phyloP scores from a whole-genome alignment of 108 stramenopile species.

The Cylindrotheca closterium region DNA sequence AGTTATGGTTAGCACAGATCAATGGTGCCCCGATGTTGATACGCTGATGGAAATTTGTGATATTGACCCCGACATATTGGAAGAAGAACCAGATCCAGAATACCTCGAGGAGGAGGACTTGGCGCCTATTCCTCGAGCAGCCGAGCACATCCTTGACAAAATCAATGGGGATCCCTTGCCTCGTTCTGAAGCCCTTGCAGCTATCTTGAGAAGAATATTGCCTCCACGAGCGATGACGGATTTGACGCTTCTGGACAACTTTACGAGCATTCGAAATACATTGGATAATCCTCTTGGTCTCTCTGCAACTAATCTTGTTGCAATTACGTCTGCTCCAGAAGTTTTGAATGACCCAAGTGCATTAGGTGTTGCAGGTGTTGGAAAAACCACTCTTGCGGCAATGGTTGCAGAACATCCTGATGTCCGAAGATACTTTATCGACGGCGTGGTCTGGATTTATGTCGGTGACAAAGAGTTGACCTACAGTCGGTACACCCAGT shows the following conservation, averaged over 20 bases:
- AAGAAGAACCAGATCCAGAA: slow-evolving; percentile 28
- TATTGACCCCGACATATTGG: slow-evolving; percentile 37
- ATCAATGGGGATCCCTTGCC: slow-evolving; percentile 49
- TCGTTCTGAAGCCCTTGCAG: slow-evolving; percentile 32
- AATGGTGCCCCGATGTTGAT: slow-evolving; percentile 64
- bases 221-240: slow-evolving; percentile 49
- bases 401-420: slow-evolving; percentile 65
- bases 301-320: slow-evolving; percentile 41
- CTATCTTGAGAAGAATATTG: slow-evolving; percentile 52
- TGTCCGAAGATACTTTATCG: slow-evolving; percentile 53
- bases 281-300: slow-evolving; percentile 41
- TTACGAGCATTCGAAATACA: slow-evolving; percentile 42
- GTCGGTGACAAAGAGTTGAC: slow-evolving; percentile 49
- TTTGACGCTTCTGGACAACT: slow-evolving; percentile 30
- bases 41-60: slow-evolving; percentile 52
- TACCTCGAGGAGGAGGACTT: slow-evolving; percentile 35
- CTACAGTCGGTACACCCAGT: slow-evolving; percentile 54
- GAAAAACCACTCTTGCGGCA: slow-evolving; percentile 76
- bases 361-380: slow-evolving; percentile 58
- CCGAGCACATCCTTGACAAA: slow-evolving; percentile 53
- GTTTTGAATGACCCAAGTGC: slow-evolving; percentile 30
- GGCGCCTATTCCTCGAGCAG: slow-evolving; percentile 44
- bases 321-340: slow-evolving; percentile 54
- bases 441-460: slow-evolving; percentile 70
- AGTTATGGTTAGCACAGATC: slow-evolving; percentile 56